Percentiles rank a stretch among this genome's conserved stretches.
phyloP scores from a whole-genome alignment of 192 early-diverging fungal genomes.

The Coemansia sp. region DNA sequence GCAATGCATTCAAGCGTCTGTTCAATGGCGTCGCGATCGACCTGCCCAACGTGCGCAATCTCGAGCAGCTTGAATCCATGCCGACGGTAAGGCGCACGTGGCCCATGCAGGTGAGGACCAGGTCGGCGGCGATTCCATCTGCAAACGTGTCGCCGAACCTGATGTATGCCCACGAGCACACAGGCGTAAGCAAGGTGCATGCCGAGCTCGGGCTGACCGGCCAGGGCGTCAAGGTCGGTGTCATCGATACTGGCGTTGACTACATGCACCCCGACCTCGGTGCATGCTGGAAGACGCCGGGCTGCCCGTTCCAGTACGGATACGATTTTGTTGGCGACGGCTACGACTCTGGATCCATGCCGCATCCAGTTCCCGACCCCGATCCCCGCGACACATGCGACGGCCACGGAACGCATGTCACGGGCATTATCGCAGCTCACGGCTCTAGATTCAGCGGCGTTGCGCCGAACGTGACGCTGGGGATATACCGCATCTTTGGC shows the following conservation, averaged over 20 bases:
- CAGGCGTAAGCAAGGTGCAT: conserved; percentile 57
- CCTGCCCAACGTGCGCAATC: conserved; percentile 30
- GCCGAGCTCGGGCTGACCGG: conserved; percentile 58
- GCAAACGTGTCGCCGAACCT: conserved; percentile 44
- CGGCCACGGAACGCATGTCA: conserved; percentile 65
- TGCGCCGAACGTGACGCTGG: conserved; percentile 76
- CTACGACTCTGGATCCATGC: conserved; percentile 42
- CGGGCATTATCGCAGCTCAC: conserved; percentile 73
- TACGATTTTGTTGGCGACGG: conserved; percentile 61
- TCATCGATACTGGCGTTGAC: conserved; percentile 55
- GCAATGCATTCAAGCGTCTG: conserved; percentile 43
- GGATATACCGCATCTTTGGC: conserved; percentile 79
- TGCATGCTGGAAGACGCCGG: conserved; percentile 56
- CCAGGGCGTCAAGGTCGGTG: conserved; percentile 55
- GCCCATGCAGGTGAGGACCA: conserved; percentile 49
- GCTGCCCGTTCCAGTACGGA: conserved; percentile 61
- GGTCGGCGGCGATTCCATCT: conserved; percentile 38
- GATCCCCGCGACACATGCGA: conserved; percentile 61
- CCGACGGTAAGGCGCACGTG: conserved; percentile 39
- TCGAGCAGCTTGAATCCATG: conserved; percentile 31
- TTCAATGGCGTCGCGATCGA: conserved; percentile 53
- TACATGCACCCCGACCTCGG: conserved; percentile 52
- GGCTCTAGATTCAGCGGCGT: conserved; percentile 69
- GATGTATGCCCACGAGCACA: conserved; percentile 56
- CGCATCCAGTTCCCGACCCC: conserved; percentile 47